Percentiles rank a stretch among this genome's conserved stretches.
Conservation (phyloP, 2,329 filamentous ascomycete species). For the Fusarium transvaalense region DNA sequence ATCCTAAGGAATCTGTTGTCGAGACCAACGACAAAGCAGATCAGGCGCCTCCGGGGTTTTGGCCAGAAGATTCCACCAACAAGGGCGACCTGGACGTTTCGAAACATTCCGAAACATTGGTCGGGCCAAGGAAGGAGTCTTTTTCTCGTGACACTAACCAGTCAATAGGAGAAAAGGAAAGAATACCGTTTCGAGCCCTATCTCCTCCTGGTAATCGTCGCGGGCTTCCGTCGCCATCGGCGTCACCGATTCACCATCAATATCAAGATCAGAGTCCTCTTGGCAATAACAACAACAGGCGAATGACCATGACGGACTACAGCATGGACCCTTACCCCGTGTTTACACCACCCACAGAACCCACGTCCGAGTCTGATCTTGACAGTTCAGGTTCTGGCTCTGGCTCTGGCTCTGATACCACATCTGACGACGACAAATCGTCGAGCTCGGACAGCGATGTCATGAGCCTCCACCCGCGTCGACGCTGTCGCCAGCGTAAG, state of each 20-base stretch:
- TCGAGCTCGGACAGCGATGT: constrained; percentile 41
- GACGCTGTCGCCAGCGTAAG: constrained; percentile 17
- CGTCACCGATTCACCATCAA: constrained; percentile 4
- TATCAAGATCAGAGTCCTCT: constrained; percentile 3
- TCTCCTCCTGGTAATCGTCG: not conserved
- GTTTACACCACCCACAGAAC: constrained; percentile 33
- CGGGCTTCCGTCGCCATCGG: not conserved
- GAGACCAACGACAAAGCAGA: constrained; percentile 22
- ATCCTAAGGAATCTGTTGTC: constrained; percentile 16
- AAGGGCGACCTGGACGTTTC: constrained; percentile 34
- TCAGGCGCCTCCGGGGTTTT: constrained; percentile 33
- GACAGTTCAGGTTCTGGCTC: constrained; percentile 42
- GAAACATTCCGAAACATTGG: constrained; percentile 5
- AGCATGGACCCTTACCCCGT: constrained; percentile 30
- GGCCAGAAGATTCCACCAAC: constrained; percentile 43
- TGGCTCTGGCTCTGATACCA: constrained; percentile 31
- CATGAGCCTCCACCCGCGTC: not conserved
- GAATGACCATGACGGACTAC: constrained; percentile 23
- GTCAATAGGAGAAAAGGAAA: constrained; percentile 25
- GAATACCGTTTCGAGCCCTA: not conserved
- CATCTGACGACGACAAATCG: constrained; percentile 43
- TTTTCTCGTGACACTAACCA: constrained; percentile 14
- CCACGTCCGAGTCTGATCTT: constrained; percentile 24
- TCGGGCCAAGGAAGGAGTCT: constrained; percentile 14
- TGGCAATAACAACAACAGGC: constrained; percentile 1